phyloP scores from a whole-genome alignment of 768 basidiomycete genomes.

The Boletus insuetus region DNA sequence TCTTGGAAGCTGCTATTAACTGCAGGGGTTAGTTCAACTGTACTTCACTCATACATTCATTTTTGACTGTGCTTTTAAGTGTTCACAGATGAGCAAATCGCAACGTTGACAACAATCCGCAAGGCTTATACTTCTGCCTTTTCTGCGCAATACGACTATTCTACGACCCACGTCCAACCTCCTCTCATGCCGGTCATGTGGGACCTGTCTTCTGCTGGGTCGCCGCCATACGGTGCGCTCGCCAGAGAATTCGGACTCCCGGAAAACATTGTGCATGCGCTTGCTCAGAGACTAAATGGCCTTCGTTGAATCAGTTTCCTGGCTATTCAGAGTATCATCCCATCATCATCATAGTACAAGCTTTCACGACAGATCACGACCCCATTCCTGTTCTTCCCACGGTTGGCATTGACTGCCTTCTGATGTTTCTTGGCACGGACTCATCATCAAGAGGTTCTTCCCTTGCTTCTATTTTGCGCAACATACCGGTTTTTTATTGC shows the following conservation, averaged over 20 bases:
- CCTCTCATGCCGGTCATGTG: constrained; percentile 21
- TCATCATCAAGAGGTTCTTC: constrained; percentile 3
- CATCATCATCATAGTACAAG: constrained; percentile 2
- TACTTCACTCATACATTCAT: constrained; percentile 14
- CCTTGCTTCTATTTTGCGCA: constrained; percentile 16
- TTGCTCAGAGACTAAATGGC: constrained; percentile 53
- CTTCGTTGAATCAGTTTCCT: constrained; percentile 16
- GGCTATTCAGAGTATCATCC: neutral
- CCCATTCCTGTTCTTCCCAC: neutral
- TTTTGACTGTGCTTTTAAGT: constrained; percentile 36
- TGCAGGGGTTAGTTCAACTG: constrained; percentile 59
- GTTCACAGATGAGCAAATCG: constrained; percentile 61
- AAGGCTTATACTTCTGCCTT: constrained; percentile 28
- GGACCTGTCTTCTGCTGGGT: constrained; percentile 10
- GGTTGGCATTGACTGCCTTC: constrained; percentile 29
- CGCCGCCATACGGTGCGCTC: constrained; percentile 45
- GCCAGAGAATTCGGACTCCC: constrained; percentile 77
- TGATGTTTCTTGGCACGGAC: constrained; percentile 28
- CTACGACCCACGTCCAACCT: constrained; percentile 7
- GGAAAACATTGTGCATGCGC: constrained; percentile 61
- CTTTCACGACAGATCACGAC: constrained; percentile 21
- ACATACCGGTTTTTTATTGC: constrained; percentile 17
- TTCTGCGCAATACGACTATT: constrained; percentile 8
- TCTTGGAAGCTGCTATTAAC: constrained; percentile 44
- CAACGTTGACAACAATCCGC: constrained; percentile 44